Percentiles rank a stretch among this genome's conserved stretches.
Evolutionary conservation across 2,329 filamentous ascomycete genomes (phyloP).

Genomic region (Fusarium verticillioides): DNA sequence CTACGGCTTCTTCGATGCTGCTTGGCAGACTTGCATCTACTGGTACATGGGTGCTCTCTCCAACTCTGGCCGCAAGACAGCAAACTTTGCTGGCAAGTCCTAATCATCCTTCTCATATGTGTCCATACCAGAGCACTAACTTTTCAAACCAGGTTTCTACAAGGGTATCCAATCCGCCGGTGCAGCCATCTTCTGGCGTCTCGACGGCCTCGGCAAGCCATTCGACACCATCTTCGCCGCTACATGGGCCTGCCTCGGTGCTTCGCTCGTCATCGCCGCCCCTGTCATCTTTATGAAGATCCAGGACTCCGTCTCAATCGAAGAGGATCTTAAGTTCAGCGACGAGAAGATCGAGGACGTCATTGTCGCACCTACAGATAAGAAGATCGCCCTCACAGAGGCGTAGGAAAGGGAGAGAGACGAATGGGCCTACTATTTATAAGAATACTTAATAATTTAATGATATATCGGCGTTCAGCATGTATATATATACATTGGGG

Average conservation of each 20-base stretch:
- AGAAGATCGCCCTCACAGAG: constrained; percentile 33
- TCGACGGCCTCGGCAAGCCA: constrained; percentile 49
- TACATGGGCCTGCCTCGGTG: constrained; percentile 78
- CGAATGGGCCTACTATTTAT: neutral
- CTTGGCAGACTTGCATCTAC: constrained; percentile 65
- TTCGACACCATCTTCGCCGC: constrained; percentile 77
- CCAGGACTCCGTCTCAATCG: constrained; percentile 77
- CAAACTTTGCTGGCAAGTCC: constrained; percentile 72
- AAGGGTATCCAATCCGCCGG: constrained; percentile 59
- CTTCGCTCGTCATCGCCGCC: constrained; percentile 76
- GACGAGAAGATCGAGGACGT: constrained; percentile 86
- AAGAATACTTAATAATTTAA: constrained; percentile 17
- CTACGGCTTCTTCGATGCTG: constrained; percentile 75
- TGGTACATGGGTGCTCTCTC: constrained; percentile 87
- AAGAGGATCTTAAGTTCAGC: constrained; percentile 85
- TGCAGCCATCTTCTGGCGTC: constrained; percentile 45
- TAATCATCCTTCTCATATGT: neutral
- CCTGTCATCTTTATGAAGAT: constrained; percentile 83
- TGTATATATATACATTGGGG: neutral
- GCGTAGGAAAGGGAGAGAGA: constrained; percentile 12
- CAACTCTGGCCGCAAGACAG: constrained; percentile 89
- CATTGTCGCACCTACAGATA: constrained; percentile 17
- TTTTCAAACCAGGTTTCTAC: constrained; percentile 72
- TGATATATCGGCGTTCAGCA: constrained; percentile 8
- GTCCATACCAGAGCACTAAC: neutral